Evolutionary conservation across 805 yeast species (phyloP), one percentile per base, ranked within the genome.

Genomic region (Metschnikowia proteae): DNA sequence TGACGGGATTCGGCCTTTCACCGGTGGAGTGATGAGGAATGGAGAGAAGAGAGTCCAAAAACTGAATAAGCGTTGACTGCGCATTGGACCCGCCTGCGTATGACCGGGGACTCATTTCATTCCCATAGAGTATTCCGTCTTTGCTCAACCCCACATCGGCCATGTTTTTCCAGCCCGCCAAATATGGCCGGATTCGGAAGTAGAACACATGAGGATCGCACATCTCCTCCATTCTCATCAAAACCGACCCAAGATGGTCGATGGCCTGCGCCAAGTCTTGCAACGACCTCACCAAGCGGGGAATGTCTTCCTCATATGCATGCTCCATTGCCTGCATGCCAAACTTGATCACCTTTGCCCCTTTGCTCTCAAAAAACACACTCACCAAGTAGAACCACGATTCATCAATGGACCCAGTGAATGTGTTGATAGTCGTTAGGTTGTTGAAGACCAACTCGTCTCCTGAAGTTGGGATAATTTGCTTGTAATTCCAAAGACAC

Each of bases 161-260:
- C 97, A 92, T 91, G 60, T 88, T 88, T 62, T 83, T 83, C 95
- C 97, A 92, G 2, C 97, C 98, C 0, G 97, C 96, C 54, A 92
- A 71, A 59, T 79, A 91, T 0, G 97, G 97, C 60, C 98, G 77
- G 40, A 91, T 78, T 51, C 92, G 79, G 71, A 79, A 87, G 66
- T 88, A 91, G 64, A 92, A 91, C 3, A 86, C 83, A 62, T 89
- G 95, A 3, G 98, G 97, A 61, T 90, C 96, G 66, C 97, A 88
- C 86, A 86, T 86, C 56, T 91, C 96, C 60, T 87, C 90, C 94
- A 91, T 86, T 57, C 79, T 77, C 80, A 84, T 80, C 56, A 92
- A 68, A 1, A 87, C 77, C 3, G 84, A 73, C 10, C 90, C 94
- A 55, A 92, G 70, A 50, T 74, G 70, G 61, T 88, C 96, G 45